A percentile compares a stretch with the other conserved stretches of the same genome.
phyloP scores from a whole-genome alignment of 257 asterid species.

The Solanum appendiculatum region DNA sequence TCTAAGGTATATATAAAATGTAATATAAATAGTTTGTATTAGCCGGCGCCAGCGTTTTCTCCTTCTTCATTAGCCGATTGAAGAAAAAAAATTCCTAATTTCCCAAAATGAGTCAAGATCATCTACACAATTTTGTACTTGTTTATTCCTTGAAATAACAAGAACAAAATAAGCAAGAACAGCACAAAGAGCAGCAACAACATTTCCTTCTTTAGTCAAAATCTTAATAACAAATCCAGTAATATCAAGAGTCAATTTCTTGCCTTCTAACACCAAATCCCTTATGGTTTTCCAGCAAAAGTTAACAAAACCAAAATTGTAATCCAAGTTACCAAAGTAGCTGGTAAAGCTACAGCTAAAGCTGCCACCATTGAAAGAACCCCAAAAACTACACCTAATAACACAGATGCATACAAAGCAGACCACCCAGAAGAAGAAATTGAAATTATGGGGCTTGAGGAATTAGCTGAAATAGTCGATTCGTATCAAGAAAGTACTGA shows the following conservation, averaged over 20 bases:
- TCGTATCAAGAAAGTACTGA: conserved; percentile 51
- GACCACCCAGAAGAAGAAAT: conserved; percentile 32
- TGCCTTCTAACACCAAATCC: too few relatives aligned
- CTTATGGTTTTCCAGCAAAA: too few relatives aligned
- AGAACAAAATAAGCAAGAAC: conserved; percentile 70
- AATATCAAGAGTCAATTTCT: too few relatives aligned
- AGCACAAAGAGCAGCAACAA: conserved; percentile 82
- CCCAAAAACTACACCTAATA: conserved; percentile 64
- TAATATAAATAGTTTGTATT: too few relatives aligned
- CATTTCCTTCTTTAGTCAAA: conserved; percentile 75
- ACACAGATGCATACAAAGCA: conserved; percentile 58
- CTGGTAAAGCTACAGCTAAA: conserved; percentile 81
- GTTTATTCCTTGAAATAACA: conserved; percentile 19
- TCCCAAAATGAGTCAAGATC: not conserved
- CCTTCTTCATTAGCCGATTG: too few relatives aligned
- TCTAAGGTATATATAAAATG: too few relatives aligned
- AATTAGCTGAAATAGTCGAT: conserved; percentile 13
- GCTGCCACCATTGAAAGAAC: conserved; percentile 76
- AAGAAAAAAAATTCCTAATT: too few relatives aligned
- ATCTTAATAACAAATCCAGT: conserved; percentile 55
- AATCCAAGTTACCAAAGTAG: conserved; percentile 81
- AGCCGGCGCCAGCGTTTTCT: too few relatives aligned
- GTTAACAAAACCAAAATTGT: too few relatives aligned
- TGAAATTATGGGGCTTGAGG: not conserved
- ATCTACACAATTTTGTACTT: not conserved